Percentiles rank a stretch among this genome's conserved stretches.
These are phyloP conservation scores for Bryoerythrophyllum caledonicum DNA, from an alignment of 225 moss, liverwort and hornwort species.

Conservation along the genomic window DNA sequence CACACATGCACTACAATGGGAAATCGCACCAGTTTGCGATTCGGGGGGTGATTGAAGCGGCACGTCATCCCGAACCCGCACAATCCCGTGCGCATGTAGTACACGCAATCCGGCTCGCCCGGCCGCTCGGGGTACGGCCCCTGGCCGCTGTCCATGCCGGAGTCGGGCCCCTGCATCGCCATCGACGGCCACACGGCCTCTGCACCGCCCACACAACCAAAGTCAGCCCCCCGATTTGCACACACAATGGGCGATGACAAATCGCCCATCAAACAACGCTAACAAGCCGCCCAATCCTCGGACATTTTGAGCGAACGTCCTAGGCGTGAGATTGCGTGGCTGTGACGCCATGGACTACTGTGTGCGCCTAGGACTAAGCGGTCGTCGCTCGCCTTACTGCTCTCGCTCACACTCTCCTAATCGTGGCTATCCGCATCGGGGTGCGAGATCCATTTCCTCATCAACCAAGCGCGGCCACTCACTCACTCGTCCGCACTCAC, in stretches of 20 bases:
- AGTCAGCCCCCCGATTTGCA: slow-evolving; percentile 32
- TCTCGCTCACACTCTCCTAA: slow-evolving; percentile 24
- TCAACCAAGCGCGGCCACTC: slow-evolving; percentile 14
- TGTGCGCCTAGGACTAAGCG: background rate
- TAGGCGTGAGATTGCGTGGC: background rate
- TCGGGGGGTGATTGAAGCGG: slow-evolving; percentile 95
- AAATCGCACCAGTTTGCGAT: slow-evolving; percentile 62
- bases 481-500: background rate
- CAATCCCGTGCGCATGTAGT: slow-evolving; percentile 97
- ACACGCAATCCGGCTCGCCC: slow-evolving; percentile 96
- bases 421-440: background rate
- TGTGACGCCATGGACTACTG: background rate
- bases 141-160: slow-evolving; percentile 86
- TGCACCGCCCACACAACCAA: slow-evolving; percentile 26
- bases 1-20: slow-evolving; percentile 4
- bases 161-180: slow-evolving; percentile 88
- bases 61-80: slow-evolving; percentile 98
- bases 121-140: slow-evolving; percentile 91
- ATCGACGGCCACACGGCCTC: slow-evolving; percentile 84
- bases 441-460: slow-evolving; percentile 33
- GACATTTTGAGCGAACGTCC: slow-evolving; percentile 14
- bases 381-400: background rate
- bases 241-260: slow-evolving; percentile 17
- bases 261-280: background rate
- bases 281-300: slow-evolving; percentile 12